phyloP scores from a whole-genome alignment of 257 asterid genomes.

The Oldenlandia corymbosa region DNA sequence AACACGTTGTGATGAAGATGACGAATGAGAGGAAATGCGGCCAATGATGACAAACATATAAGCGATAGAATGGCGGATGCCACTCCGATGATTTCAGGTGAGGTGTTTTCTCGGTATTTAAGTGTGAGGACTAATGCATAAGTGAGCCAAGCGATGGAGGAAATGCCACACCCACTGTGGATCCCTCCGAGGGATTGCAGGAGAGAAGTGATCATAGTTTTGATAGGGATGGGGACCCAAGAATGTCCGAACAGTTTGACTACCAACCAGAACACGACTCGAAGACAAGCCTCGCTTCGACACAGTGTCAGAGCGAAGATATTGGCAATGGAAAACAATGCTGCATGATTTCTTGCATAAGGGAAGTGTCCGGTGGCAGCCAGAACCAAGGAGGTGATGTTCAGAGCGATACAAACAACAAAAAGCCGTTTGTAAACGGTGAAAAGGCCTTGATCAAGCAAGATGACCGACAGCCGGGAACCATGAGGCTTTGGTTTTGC shows the following conservation, averaged over 20 bases:
- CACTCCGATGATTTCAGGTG: constrained; percentile 40
- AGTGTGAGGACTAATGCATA: constrained; percentile 50
- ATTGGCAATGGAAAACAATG: constrained; percentile 50
- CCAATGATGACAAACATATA: constrained; percentile 41
- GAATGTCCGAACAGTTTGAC: constrained; percentile 52
- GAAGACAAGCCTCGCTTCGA: constrained; percentile 56
- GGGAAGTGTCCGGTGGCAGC: constrained; percentile 46
- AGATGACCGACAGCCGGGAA: constrained; percentile 49
- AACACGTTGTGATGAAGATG: constrained; percentile 79
- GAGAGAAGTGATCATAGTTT: constrained; percentile 43
- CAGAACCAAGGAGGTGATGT: constrained; percentile 38
- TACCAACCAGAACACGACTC: constrained; percentile 55
- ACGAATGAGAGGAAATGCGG: constrained; percentile 71
- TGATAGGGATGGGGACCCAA: constrained; percentile 47
- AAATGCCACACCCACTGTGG: constrained; percentile 73
- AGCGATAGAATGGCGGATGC: constrained; percentile 49
- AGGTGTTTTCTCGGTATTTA: constrained; percentile 37
- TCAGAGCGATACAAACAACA: constrained; percentile 37
- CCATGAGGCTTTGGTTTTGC: constrained; percentile 8
- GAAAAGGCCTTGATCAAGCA: constrained; percentile 75
- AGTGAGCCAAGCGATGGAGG: constrained; percentile 61
- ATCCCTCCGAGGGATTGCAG: constrained; percentile 68
- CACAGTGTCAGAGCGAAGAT: constrained; percentile 51
- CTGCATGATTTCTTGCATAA: constrained; percentile 41
- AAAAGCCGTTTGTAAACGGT: constrained; percentile 66